These are phyloP conservation scores for Themeda triandra DNA, from an alignment of 176 grass and related monocot species.

Conservation along the genomic window DNA sequence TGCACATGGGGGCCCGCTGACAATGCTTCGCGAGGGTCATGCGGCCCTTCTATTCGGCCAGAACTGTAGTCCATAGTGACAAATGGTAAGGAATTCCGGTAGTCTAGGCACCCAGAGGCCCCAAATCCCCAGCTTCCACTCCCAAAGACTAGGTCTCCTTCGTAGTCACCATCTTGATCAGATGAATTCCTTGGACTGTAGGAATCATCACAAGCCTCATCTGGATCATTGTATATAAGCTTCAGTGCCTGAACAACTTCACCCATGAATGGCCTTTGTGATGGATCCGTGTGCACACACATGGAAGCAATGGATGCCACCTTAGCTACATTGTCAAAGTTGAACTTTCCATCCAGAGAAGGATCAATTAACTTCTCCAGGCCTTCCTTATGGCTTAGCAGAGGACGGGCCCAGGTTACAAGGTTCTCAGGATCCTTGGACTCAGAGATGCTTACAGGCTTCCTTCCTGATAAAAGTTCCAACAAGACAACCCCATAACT, in stretches of 20 bases:
- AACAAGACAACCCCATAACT: slow-evolving; percentile 93
- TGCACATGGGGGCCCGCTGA: slow-evolving; percentile 34
- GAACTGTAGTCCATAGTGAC: slow-evolving; percentile 97
- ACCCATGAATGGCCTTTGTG: slow-evolving; percentile 96
- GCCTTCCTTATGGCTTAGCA: slow-evolving; percentile 67
- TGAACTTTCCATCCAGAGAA: slow-evolving; percentile 60
- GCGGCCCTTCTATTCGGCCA: slow-evolving; percentile 51
- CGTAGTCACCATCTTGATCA: slow-evolving; percentile 58
- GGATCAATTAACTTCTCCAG: slow-evolving; percentile 82
- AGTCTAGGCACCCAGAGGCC: slow-evolving; percentile 35
- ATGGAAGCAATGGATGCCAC: slow-evolving; percentile 91
- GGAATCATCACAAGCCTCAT: slow-evolving; percentile 71
- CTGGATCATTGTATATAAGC: slow-evolving; percentile 74
- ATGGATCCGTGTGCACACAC: slow-evolving; percentile 69
- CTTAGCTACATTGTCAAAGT: slow-evolving; percentile 92
- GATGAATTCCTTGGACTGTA: slow-evolving; percentile 72
- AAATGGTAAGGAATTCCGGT: slow-evolving; percentile 50
- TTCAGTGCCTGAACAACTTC: slow-evolving; percentile 99
- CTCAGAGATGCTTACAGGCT: slow-evolving; percentile 74
- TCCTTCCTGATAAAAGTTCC: slow-evolving; percentile 95
- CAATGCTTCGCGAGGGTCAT: slow-evolving; percentile 32
- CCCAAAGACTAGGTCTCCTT: slow-evolving; percentile 43
- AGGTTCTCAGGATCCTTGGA: slow-evolving; percentile 78
- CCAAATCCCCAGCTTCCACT: slow-evolving; percentile 73
- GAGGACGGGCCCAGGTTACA: slow-evolving; percentile 86